Base-by-base conservation (phyloP, 371 early-diverging fungal species). In the Syncephalastrum sp. region DNA sequence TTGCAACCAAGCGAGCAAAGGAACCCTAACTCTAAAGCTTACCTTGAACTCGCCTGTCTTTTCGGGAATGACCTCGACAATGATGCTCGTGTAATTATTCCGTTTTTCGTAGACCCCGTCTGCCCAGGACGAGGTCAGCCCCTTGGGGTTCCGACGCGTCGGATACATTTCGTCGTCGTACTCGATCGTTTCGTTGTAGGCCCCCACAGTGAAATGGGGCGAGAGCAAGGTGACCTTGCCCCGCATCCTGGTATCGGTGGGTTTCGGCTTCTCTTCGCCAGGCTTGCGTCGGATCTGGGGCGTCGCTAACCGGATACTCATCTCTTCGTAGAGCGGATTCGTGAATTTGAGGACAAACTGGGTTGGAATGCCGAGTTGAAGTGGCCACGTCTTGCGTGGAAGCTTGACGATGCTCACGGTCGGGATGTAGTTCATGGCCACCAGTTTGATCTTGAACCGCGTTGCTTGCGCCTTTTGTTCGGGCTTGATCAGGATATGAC, bases 401-500 rank as follows among this genome's bases (percentile, higher is more conserved):
- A 84, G 65, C 41, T 70, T 75, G 29, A 82, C 79, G 53, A 95
- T 70, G 4, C 88, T 88, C 49, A 94, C 89, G 33, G 73, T 85
- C 6, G 95, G 94, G 47, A 93, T 70, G 64, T 83, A 87, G 55
- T 87, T 86, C 91, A 89, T 81, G 3, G 95, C 95, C 41, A 90
- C 84, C 53, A 89, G 80, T 69, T 92, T 92, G 64, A 94, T 91
- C 64, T 90, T 91, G 75, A 94, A 95, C 52, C 85, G 76, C 1
- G 89, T 89, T 15, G 86, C 80, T 59, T 93, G 92, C 0, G 95
- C 93, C 62, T 94, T 95, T 64, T 88, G 89, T 52, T 95, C 95
- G 0, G 96, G 96, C 65, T 93, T 94, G 60, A 93, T 88, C 19
- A 97, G 69, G 33, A 94, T 88, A 57, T 93, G 91, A 21, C 91